Evolutionary conservation across 768 basidiomycete genomes (phyloP).

Genomic region (Tylopilus felleus): DNA sequence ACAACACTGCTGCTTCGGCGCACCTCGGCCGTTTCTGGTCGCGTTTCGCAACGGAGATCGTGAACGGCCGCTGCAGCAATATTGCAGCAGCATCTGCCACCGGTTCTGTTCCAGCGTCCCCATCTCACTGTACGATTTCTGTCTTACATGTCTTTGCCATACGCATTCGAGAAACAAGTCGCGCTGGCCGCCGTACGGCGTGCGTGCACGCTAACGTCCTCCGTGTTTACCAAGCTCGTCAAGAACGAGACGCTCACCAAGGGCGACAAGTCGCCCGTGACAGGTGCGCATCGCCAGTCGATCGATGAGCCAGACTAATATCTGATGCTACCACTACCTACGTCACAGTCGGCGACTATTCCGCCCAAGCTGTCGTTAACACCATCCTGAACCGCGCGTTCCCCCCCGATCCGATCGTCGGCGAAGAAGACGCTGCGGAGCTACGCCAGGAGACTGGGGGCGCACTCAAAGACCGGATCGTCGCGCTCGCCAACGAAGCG

Average conservation of each 20-base stretch:
- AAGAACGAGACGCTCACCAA: conserved; percentile 86
- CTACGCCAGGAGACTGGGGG: conserved; percentile 49
- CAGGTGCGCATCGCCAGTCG: conserved; percentile 50
- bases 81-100: too few species aligned
- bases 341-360: conserved; percentile 79
- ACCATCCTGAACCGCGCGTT: conserved; percentile 74
- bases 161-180: conserved; percentile 69
- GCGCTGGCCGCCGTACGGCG: conserved; percentile 85
- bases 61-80: too few species aligned
- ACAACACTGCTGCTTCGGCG: too few species aligned
- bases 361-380: conserved; percentile 90
- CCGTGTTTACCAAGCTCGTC: conserved; percentile 83
- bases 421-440: conserved; percentile 90
- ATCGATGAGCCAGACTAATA: neutral
- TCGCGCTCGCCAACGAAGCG: conserved; percentile 79
- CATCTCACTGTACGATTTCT: too few species aligned
- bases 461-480: conserved; percentile 60
- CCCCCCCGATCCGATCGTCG: conserved; percentile 84
- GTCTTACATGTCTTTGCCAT: conserved; percentile 47
- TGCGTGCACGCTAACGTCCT: conserved; percentile 78
- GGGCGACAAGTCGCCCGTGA: conserved; percentile 89
- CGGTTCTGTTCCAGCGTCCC: too few species aligned
- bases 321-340: neutral
- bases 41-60: too few species aligned
- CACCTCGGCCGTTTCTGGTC: too few species aligned